phyloP scores from a whole-genome alignment of 306 rosid species.

The Arachis stenosperma region DNA sequence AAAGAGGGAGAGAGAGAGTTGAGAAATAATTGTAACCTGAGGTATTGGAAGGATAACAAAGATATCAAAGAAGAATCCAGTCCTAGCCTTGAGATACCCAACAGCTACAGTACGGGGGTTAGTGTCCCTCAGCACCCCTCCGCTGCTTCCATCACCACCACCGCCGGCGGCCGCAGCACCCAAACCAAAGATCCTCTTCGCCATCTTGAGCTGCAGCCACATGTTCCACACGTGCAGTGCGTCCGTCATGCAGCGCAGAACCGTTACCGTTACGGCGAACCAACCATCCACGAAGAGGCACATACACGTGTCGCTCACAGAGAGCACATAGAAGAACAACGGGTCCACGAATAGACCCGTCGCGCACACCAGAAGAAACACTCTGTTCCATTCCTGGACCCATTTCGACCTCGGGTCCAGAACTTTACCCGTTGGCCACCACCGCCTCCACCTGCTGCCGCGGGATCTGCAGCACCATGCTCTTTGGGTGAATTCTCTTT shows the following conservation, averaged over 20 bases:
- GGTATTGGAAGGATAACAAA: slow-evolving; percentile 89
- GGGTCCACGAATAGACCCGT: slow-evolving; percentile 85
- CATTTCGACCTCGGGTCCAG: slow-evolving; percentile 71
- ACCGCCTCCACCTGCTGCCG: neutral
- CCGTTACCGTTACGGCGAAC: slow-evolving; percentile 86
- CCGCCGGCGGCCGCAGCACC: neutral
- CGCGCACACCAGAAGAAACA: slow-evolving; percentile 73
- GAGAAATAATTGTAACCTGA: slow-evolving; percentile 55
- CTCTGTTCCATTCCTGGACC: slow-evolving; percentile 89
- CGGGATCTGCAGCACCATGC: neutral
- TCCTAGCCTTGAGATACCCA: slow-evolving; percentile 61
- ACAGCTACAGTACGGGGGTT: slow-evolving; percentile 58
- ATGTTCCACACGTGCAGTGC: slow-evolving; percentile 89
- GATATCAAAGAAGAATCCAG: slow-evolving; percentile 75
- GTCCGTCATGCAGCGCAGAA: slow-evolving; percentile 87
- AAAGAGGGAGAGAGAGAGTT: no score
- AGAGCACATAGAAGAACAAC: slow-evolving; percentile 75
- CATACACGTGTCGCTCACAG: slow-evolving; percentile 67
- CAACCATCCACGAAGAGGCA: slow-evolving; percentile 88
- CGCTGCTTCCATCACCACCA: neutral
- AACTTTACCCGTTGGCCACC: slow-evolving; percentile 42
- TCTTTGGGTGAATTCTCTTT: neutral
- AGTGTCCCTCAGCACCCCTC: slow-evolving; percentile 37
- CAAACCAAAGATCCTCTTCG: slow-evolving; percentile 43
- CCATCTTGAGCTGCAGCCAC: slow-evolving; percentile 71